phyloP scores from a whole-genome alignment of 2,329 filamentous ascomycete genomes.

The Aspergillus tubingensis region DNA sequence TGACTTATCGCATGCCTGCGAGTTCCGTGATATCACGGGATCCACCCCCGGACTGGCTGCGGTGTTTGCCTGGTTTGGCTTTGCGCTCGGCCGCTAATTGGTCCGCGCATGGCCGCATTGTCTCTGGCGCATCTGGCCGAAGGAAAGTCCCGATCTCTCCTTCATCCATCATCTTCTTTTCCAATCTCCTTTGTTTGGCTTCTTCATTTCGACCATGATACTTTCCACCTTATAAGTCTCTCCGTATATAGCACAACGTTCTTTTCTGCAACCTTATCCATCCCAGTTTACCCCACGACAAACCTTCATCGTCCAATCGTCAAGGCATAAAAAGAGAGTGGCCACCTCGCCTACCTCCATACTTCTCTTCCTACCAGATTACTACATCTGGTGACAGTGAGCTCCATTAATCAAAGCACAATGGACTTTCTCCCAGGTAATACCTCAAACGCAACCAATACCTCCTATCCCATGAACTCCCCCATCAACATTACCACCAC shows the following conservation, averaged over 20 bases:
- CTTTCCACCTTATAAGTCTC: not conserved
- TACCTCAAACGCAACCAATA: not conserved
- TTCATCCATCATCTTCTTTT: not conserved
- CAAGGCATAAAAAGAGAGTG: not conserved
- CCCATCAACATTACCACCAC: not conserved
- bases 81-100: not conserved
- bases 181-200: not conserved
- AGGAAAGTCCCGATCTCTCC: not conserved
- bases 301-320: not conserved
- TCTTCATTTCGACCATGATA: not conserved
- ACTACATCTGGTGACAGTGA: not conserved
- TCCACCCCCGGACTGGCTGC: not conserved
- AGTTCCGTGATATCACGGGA: not conserved
- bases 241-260: not conserved
- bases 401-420: not conserved
- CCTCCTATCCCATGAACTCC: not conserved
- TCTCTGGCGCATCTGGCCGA: not conserved
- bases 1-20: not conserved
- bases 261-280: not conserved
- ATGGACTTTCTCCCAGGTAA: slow-evolving; percentile 23
- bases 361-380: not conserved
- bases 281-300: not conserved
- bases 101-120: not conserved
- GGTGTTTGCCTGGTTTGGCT: slow-evolving; percentile 1
- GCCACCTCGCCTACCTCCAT: not conserved